Conservation (phyloP, 768 basidiomycete species). For the Phylloporus arenicola region DNA sequence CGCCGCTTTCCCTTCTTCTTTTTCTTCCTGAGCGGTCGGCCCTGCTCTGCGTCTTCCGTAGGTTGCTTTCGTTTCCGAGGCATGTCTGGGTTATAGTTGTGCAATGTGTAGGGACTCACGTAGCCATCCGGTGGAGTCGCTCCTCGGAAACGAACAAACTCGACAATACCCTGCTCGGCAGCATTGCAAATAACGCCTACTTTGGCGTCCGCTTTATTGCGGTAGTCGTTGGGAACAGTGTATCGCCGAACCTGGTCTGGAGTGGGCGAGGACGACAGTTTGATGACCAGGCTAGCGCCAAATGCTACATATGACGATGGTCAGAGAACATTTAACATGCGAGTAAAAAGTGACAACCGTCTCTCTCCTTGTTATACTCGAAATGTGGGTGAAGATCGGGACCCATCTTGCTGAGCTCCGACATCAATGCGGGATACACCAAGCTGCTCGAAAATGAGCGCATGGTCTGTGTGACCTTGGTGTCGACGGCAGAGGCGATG, state of each 20-base stretch:
- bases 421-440: slow-evolving; percentile 40
- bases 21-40: slow-evolving; percentile 22
- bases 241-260: slow-evolving; percentile 40
- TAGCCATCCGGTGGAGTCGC: slow-evolving; percentile 38
- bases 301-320: slow-evolving; percentile 37
- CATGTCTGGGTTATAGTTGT: slow-evolving; percentile 22
- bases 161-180: slow-evolving; percentile 50
- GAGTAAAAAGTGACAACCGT: slow-evolving; percentile 37
- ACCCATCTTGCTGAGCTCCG: slow-evolving; percentile 43
- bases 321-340: background rate
- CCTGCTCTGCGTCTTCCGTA: slow-evolving; percentile 12
- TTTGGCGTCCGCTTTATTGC: slow-evolving; percentile 57
- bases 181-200: slow-evolving; percentile 50
- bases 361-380: slow-evolving; percentile 40
- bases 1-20: slow-evolving; percentile 28
- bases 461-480: slow-evolving; percentile 41
- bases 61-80: slow-evolving; percentile 35
- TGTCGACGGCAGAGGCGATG: slow-evolving; percentile 39
- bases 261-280: slow-evolving; percentile 31
- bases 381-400: slow-evolving; percentile 36
- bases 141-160: slow-evolving; percentile 55
- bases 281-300: slow-evolving; percentile 46
- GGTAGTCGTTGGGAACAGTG: slow-evolving; percentile 44
- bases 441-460: slow-evolving; percentile 40
- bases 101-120: slow-evolving; percentile 30